phyloP scores from a whole-genome alignment of 805 yeast genomes.

The Pichia occidentalis region DNA sequence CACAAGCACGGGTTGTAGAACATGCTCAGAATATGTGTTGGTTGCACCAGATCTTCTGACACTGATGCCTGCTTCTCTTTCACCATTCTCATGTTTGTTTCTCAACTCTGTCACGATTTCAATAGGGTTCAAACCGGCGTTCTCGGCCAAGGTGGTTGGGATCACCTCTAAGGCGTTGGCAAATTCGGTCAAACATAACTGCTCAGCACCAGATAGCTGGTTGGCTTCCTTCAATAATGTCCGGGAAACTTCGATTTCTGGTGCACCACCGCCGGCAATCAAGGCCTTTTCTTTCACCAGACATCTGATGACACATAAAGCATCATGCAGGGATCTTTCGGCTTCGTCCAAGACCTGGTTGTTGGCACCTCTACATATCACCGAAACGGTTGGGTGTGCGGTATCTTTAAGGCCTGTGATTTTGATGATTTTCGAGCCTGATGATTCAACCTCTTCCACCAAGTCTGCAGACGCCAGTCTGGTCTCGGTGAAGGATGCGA shows the following conservation, averaged over 20 bases:
- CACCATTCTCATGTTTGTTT: conserved; percentile 86
- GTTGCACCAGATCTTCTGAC: conserved; percentile 91
- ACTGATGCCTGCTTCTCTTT: conserved; percentile 89
- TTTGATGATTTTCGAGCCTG: conserved; percentile 84
- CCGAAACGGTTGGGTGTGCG: conserved; percentile 67
- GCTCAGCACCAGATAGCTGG: conserved; percentile 75
- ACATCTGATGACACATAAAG: conserved; percentile 87
- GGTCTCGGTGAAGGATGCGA: conserved; percentile 89
- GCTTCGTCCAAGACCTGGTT: conserved; percentile 87
- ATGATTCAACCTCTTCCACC: conserved; percentile 83
- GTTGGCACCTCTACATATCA: conserved; percentile 94
- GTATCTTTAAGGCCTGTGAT: conserved; percentile 71
- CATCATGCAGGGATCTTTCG: conserved; percentile 96
- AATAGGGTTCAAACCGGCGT: conserved; percentile 88
- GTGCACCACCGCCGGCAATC: conserved; percentile 99
- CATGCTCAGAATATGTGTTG: conserved; percentile 88
- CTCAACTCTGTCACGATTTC: conserved; percentile 89
- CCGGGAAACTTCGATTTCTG: conserved; percentile 85
- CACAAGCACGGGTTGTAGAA: conserved; percentile 92
- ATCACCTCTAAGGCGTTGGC: conserved; percentile 88
- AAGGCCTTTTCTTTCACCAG: conserved; percentile 80
- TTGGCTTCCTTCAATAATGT: conserved; percentile 65
- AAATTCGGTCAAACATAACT: conserved; percentile 85
- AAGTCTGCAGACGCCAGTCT: conserved; percentile 88
- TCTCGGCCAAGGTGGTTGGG: conserved; percentile 91